Conservation (phyloP, 305 asterid species). For the Fraxinus floribunda region DNA sequence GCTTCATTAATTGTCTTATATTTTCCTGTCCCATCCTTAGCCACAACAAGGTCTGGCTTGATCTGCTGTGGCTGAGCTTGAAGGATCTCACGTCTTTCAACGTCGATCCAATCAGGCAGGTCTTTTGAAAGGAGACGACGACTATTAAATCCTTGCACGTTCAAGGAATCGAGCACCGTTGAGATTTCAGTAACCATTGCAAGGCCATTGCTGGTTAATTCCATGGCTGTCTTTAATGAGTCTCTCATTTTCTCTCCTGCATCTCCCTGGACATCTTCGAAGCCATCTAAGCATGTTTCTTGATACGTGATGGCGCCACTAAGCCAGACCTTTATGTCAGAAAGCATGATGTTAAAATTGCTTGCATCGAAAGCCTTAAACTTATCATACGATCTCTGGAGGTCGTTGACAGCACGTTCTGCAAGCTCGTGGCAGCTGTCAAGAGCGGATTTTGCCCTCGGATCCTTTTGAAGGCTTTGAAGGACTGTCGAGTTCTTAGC, state of each 20-base stretch:
- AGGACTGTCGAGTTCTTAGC: conserved; percentile 37
- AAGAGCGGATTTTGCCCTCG: conserved; percentile 44
- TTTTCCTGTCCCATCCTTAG: conserved; percentile 58
- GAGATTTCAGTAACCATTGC: conserved; percentile 66
- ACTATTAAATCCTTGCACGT: conserved; percentile 23
- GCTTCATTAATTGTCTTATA: conserved; percentile 54
- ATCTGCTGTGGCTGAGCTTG: conserved; percentile 22
- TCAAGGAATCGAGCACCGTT: conserved; percentile 37
- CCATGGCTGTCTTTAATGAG: conserved; percentile 39
- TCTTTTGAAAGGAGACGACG: conserved; percentile 54
- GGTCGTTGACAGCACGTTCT: conserved; percentile 41
- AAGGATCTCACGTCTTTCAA: conserved; percentile 34
- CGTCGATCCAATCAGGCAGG: conserved; percentile 41
- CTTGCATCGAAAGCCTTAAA: conserved; percentile 45
- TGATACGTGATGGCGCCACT: conserved; percentile 70
- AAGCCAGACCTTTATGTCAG: conserved; percentile 64
- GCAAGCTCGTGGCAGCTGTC: conserved; percentile 44
- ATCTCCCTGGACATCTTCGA: conserved; percentile 41
- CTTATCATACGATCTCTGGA: conserved; percentile 39
- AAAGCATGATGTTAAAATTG: conserved; percentile 38
- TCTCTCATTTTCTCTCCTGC: conserved; percentile 45
- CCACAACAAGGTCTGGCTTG: conserved; percentile 47
- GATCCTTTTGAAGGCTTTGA: conserved; percentile 31
- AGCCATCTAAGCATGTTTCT: conserved; percentile 66
- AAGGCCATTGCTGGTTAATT: conserved; percentile 65